Evolutionary conservation across 768 basidiomycete species (phyloP).

Genomic region (Lentinus tigrinus): DNA sequence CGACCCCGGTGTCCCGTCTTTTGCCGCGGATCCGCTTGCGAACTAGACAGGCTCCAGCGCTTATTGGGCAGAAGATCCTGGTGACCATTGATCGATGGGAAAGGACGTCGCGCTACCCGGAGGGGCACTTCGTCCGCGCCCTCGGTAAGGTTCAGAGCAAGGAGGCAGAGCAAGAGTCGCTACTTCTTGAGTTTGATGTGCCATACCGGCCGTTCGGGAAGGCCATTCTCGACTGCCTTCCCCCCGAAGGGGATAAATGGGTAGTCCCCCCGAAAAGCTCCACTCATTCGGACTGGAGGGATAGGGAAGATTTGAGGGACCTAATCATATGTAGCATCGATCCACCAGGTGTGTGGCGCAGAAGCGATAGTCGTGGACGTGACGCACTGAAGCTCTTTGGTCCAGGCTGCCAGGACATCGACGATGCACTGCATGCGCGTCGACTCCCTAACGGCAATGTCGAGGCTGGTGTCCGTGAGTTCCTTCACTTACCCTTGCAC

Average conservation of each 20-base stretch:
- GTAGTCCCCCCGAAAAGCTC: conserved; percentile 78
- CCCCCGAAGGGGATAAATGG: conserved; percentile 88
- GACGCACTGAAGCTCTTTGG: conserved; percentile 1
- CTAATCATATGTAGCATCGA: conserved; percentile 94
- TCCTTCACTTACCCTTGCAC: neutral
- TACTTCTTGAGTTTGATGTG: conserved; percentile 92
- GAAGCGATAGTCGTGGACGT: neutral
- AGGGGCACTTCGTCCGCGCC: conserved; percentile 94
- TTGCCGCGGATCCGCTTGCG: conserved; percentile 93
- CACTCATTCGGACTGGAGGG: conserved; percentile 62
- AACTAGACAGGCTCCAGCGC: conserved; percentile 88
- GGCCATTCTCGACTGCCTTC: conserved; percentile 89
- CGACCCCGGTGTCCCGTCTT: conserved; percentile 86
- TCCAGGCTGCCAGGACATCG: conserved; percentile 94
- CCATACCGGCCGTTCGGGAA: conserved; percentile 97
- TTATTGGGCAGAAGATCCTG: conserved; percentile 92
- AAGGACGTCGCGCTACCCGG: conserved; percentile 83
- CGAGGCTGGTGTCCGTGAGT: conserved; percentile 97
- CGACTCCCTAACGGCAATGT: conserved; percentile 88
- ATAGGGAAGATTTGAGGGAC: conserved; percentile 83
- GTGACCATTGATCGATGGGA: conserved; percentile 96
- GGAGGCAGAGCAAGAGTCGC: conserved; percentile 92
- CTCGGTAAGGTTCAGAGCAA: conserved; percentile 91
- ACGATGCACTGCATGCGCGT: conserved; percentile 93
- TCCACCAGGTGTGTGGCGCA: conserved; percentile 67